A percentile compares a stretch with the other conserved stretches of the same genome.
phyloP scores from a whole-genome alignment of 306 rosid species.

The Casuarina glauca region DNA sequence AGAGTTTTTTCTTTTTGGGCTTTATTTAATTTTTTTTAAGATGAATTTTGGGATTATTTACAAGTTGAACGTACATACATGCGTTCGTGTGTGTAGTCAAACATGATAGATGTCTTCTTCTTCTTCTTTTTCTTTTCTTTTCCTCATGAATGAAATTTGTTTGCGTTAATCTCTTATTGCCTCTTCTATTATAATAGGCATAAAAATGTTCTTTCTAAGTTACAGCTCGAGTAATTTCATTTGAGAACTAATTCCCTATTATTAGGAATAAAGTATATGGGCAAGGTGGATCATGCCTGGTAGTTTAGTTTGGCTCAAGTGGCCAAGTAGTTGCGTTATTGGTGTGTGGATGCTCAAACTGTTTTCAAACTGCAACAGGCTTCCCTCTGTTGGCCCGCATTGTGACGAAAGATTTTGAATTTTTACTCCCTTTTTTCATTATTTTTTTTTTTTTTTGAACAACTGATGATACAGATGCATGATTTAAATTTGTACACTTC shows the following conservation, averaged over 20 bases:
- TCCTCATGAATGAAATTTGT: background rate
- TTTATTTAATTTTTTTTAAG: background rate
- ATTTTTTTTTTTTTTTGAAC: too few species aligned
- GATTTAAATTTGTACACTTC: background rate
- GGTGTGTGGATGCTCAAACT: background rate
- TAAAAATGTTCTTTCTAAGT: background rate
- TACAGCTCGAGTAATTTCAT: background rate
- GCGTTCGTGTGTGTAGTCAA: background rate
- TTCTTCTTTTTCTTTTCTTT: background rate
- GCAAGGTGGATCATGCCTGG: background rate
- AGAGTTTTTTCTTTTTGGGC: background rate
- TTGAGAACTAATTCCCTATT: background rate
- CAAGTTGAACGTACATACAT: too few species aligned
- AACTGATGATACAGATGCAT: background rate
- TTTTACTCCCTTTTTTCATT: background rate
- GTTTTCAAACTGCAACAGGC: background rate
- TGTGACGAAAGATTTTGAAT: background rate
- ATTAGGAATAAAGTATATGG: background rate
- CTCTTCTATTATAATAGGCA: background rate
- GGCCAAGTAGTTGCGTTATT: background rate
- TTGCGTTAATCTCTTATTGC: background rate
- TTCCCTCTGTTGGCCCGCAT: background rate
- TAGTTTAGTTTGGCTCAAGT: background rate
- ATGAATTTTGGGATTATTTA: background rate
- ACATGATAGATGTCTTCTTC: background rate